Conservation (phyloP, 495 filamentous ascomycete genomes). For the Aspergillus kassunensis region DNA sequence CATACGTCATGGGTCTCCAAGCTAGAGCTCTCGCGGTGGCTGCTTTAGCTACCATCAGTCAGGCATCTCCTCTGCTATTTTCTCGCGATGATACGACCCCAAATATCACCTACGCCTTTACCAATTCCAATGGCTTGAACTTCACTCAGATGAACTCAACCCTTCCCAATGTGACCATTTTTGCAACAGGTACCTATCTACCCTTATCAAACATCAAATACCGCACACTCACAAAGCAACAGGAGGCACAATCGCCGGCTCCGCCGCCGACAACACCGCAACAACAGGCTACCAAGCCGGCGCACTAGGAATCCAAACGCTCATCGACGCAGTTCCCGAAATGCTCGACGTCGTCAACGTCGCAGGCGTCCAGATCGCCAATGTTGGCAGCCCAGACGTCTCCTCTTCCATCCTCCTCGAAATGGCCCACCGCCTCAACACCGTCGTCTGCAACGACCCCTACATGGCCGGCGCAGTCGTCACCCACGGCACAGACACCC, state of each 20-base stretch:
- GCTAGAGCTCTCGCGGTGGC: constrained; percentile 20
- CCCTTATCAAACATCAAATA: background rate
- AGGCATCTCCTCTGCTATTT: constrained; percentile 28
- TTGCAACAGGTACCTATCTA: constrained; percentile 35
- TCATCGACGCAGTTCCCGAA: constrained; percentile 40
- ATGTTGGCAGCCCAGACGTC: constrained; percentile 36
- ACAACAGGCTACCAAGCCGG: constrained; percentile 46
- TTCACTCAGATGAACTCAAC: constrained; percentile 40
- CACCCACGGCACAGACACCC: constrained; percentile 50
- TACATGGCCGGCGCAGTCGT: constrained; percentile 43
- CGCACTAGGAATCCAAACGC: constrained; percentile 34
- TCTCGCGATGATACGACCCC: constrained; percentile 11
- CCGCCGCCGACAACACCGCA: constrained; percentile 36
- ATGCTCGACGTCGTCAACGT: constrained; percentile 46
- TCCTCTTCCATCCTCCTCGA: constrained; percentile 40
- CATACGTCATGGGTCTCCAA: constrained; percentile 17
- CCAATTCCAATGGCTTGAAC: constrained; percentile 31
- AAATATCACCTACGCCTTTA: constrained; percentile 24
- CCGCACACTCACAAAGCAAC: background rate
- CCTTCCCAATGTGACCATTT: constrained; percentile 49
- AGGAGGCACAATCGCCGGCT: constrained; percentile 48
- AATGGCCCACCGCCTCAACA: constrained; percentile 38
- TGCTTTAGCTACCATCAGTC: constrained; percentile 20
- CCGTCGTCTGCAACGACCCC: constrained; percentile 37
- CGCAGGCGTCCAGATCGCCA: constrained; percentile 41